Evolutionary conservation across 257 asterid species (phyloP).

Genomic region (Perilla frutescens): DNA sequence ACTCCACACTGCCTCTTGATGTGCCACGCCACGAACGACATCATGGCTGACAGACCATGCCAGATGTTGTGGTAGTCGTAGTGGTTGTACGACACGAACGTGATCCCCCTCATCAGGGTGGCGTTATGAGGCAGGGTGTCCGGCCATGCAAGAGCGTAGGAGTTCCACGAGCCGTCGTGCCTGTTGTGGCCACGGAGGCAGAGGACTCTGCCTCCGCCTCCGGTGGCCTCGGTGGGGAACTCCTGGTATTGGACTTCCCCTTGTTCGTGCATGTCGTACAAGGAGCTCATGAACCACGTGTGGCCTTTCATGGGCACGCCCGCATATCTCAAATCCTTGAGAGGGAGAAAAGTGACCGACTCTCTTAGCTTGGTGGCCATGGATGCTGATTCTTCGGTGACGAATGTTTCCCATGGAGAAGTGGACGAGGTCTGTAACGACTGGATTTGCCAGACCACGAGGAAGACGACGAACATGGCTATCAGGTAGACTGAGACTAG

Average conservation of each 20-base stretch:
- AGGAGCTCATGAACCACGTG: conserved; percentile 92
- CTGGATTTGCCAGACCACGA: conserved; percentile 60
- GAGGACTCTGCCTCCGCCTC: conserved; percentile 56
- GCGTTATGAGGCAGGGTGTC: conserved; percentile 57
- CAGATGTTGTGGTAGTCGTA: conserved; percentile 73
- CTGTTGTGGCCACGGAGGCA: conserved; percentile 65
- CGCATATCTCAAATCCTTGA: conserved; percentile 66
- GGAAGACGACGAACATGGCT: conserved; percentile 41
- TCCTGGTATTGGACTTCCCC: conserved; percentile 67
- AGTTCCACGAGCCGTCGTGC: conserved; percentile 78
- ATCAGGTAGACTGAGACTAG: conserved; percentile 46
- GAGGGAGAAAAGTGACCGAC: conserved; percentile 67
- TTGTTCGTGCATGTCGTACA: conserved; percentile 54
- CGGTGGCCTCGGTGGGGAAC: conserved; percentile 57
- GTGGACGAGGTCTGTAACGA: conserved; percentile 44
- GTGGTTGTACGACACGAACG: conserved; percentile 66
- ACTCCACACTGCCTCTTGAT: conserved; percentile 47
- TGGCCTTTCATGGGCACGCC: conserved; percentile 58
- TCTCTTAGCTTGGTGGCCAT: conserved; percentile 46
- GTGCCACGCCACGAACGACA: conserved; percentile 73
- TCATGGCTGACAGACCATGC: conserved; percentile 74
- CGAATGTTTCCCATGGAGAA: conserved; percentile 44
- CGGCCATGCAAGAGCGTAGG: conserved; percentile 74
- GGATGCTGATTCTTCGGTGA: conserved; percentile 36
- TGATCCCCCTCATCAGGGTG: conserved; percentile 52